Base-by-base conservation (phyloP, 148 eudicot genomes). In the Amaranthus palmeri region DNA sequence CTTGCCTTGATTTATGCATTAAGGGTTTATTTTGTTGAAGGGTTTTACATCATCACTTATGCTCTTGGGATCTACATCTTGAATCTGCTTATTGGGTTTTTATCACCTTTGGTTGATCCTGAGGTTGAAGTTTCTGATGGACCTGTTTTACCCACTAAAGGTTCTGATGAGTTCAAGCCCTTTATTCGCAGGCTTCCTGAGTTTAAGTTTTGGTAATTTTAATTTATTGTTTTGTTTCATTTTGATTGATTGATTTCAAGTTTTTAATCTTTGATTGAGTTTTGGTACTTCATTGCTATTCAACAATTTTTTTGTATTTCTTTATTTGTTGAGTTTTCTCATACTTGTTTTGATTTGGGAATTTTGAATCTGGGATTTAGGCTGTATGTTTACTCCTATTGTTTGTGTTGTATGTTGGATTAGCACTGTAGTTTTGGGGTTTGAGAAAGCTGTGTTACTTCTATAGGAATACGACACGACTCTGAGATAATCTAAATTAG, bases 121-220 rank as follows among this genome's bases (percentile, higher is more conserved):
- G 93, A 90, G 83, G 61, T 78, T 57, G 96, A 90, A 63, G 69
- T 73, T 54, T 82, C 89, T 53, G 91, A 86, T 82, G 92, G 93
- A 11, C 83, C 93, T 1, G 10, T 82, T 78, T 83, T 88, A 61
- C 96, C 96, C 8, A 90, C 96, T 17, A 90, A 88, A 75, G 96
- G 89, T 44, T 90, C 96, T 13, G 96, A 90, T 82, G 96, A 90
- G 61, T 90, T 88, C 80, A 90, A 90, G 81, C 96, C 96, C 69
- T 90, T 90, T 68, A 88, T 90, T 77, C 96, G 96, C 50, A 85
- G 96, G 45, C 91, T 90, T 10, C 96, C 96, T 0, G 96, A 88
- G 81, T 90, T 90, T 76, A 88, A 88, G 76, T 90, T 90, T 83
- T 90, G 96, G 96, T 90, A 80, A 74, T 45, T 67, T 12, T 45